Percentiles rank a stretch among this genome's conserved stretches.
These are phyloP conservation scores for Cucurbitaria berberidis DNA, from an alignment of 2,329 filamentous ascomycete genomes.

Conservation along the genomic window DNA sequence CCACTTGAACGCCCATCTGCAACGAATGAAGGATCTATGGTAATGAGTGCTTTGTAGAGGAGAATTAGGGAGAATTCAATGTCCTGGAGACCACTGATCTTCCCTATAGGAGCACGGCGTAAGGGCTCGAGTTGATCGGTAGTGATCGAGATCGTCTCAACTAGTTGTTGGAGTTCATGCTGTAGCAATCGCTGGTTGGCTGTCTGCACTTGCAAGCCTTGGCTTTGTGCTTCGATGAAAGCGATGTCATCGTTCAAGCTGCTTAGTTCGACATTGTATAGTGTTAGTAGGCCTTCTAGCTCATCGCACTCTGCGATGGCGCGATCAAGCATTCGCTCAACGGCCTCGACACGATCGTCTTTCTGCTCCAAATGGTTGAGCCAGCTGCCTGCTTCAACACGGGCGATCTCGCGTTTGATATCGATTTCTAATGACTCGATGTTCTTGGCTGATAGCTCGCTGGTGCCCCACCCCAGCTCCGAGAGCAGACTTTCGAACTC, in stretches of 20 bases:
- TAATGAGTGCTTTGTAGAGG: conserved; percentile 90
- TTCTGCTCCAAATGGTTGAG: conserved; percentile 82
- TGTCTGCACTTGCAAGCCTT: conserved; percentile 95
- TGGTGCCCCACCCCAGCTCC: conserved; percentile 87
- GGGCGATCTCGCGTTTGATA: conserved; percentile 84
- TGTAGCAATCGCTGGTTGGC: conserved; percentile 95
- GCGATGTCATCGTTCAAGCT: conserved; percentile 94
- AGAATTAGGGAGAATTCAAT: conserved; percentile 79
- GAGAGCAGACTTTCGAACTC: conserved; percentile 84
- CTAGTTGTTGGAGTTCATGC: conserved; percentile 84
- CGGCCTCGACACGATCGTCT: conserved; percentile 85
- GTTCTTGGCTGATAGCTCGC: conserved; percentile 74
- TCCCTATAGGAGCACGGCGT: conserved; percentile 74
- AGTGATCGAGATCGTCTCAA: conserved; percentile 90
- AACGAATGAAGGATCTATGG: conserved; percentile 84
- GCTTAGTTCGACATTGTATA: conserved; percentile 87
- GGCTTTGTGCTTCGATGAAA: conserved; percentile 95
- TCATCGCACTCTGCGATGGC: conserved; percentile 97
- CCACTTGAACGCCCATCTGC: conserved; percentile 54
- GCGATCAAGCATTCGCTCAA: conserved; percentile 83
- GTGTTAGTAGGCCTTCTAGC: conserved; percentile 87
- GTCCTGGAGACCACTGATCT: conserved; percentile 71
- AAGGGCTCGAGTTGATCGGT: conserved; percentile 75
- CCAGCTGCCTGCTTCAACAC: conserved; percentile 92
- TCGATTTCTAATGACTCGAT: conserved; percentile 83